Evolutionary conservation across 495 filamentous ascomycete genomes (phyloP).

Genomic region (Penicillium nucicola): DNA sequence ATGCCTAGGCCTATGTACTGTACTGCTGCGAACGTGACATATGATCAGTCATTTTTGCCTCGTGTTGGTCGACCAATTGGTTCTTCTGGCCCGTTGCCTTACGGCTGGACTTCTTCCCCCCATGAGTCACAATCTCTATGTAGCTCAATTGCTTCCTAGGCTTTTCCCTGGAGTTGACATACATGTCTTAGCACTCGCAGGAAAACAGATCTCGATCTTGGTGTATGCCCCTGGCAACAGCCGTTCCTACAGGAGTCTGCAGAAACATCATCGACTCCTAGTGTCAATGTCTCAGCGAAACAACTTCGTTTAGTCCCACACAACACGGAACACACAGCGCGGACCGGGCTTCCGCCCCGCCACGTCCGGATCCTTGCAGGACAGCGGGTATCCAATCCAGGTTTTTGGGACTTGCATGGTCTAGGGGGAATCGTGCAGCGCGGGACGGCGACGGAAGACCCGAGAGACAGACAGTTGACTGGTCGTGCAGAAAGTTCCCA

Average conservation of each 20-base stretch:
- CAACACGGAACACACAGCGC: background rate
- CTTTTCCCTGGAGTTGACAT: background rate
- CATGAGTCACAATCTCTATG: background rate
- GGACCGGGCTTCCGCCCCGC: conserved; percentile 15
- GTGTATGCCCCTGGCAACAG: conserved; percentile 4
- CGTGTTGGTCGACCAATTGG: background rate
- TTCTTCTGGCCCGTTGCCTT: background rate
- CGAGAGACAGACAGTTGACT: background rate
- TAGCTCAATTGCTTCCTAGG: background rate
- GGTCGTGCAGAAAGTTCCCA: background rate
- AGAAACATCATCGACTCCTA: background rate
- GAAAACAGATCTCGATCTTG: background rate
- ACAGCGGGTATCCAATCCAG: conserved; percentile 4
- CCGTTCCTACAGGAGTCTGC: background rate
- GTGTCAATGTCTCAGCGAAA: conserved; percentile 12
- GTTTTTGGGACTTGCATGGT: conserved; percentile 6
- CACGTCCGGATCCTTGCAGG: conserved; percentile 18
- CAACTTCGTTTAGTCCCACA: conserved; percentile 3
- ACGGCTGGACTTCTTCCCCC: background rate
- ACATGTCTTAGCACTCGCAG: background rate
- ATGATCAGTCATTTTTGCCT: background rate
- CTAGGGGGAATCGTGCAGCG: conserved; percentile 13
- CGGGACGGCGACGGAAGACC: conserved; percentile 10
- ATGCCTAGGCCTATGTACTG: background rate
- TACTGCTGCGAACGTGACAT: conserved; percentile 4